These are phyloP conservation scores for Scheffersomyces illinoinensis DNA, from an alignment of 1,139 yeast genomes.

Conservation along the genomic window DNA sequence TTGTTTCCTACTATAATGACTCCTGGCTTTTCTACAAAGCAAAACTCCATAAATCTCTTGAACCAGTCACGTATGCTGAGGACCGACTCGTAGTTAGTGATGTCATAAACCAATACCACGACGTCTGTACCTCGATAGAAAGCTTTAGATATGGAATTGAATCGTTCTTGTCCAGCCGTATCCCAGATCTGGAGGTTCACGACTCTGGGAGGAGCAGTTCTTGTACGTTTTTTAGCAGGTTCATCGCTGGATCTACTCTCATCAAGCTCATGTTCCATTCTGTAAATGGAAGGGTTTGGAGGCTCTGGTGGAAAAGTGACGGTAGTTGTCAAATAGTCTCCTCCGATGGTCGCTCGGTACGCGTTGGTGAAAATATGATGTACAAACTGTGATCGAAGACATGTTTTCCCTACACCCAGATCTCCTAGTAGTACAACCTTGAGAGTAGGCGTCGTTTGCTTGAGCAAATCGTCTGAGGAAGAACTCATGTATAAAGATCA, in stretches of 20 bases:
- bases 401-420: conserved; percentile 65
- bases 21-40: conserved; percentile 51
- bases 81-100: conserved; percentile 56
- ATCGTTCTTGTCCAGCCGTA: conserved; percentile 68
- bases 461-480: background rate
- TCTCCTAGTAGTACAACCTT: conserved; percentile 62
- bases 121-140: conserved; percentile 65
- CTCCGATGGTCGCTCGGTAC: conserved; percentile 63
- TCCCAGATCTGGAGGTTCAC: conserved; percentile 63
- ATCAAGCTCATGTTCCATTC: background rate
- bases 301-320: conserved; percentile 17
- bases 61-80: conserved; percentile 55
- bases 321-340: conserved; percentile 55
- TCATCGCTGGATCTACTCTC: conserved; percentile 1
- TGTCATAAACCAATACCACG: conserved; percentile 56
- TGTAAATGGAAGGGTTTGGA: background rate
- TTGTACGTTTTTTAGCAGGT: conserved; percentile 8
- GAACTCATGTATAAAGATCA: background rate
- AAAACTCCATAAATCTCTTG: conserved; percentile 48
- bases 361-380: conserved; percentile 60
- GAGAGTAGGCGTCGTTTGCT: conserved; percentile 24
- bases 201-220: background rate
- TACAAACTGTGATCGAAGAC: conserved; percentile 57
- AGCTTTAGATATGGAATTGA: conserved; percentile 58
- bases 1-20: conserved; percentile 60